Evolutionary conservation across 208 protist genomes (phyloP).

Genomic region (Trypanosoma vivax): DNA sequence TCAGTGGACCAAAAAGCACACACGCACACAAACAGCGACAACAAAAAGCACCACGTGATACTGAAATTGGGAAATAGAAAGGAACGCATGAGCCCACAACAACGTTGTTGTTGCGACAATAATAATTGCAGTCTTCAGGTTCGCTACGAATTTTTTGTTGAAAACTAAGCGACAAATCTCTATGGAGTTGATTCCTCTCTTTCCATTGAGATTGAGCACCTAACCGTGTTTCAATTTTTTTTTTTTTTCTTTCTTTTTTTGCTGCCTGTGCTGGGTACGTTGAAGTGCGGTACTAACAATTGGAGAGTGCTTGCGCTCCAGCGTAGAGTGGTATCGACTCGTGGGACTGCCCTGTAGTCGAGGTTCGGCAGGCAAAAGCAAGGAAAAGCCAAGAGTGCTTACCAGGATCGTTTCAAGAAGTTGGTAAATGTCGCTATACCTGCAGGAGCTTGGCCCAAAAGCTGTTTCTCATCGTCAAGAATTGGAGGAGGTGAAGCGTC

Average conservation of each 20-base stretch:
- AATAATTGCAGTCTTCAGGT: no score
- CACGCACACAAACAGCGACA: no score
- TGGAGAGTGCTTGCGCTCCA: neutral
- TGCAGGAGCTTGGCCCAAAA: conserved; percentile 45
- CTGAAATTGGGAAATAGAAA: no score
- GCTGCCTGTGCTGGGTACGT: conserved; percentile 5
- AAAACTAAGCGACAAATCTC: neutral
- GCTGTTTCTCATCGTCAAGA: conserved; percentile 45
- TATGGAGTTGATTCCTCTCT: neutral
- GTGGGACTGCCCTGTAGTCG: no score
- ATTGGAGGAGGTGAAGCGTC: conserved; percentile 57
- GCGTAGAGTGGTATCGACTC: no score
- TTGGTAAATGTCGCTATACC: conserved; percentile 21
- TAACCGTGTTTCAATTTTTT: neutral
- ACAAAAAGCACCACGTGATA: no score
- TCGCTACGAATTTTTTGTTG: no score
- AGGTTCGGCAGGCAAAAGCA: conserved; percentile 1
- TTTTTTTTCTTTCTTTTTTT: conserved; percentile 16
- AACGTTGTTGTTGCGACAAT: no score
- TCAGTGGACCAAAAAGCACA: no score
- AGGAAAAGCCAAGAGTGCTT: neutral
- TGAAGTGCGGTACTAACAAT: neutral
- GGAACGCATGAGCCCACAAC: no score
- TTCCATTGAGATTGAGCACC: no score
- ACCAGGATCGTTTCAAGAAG: no score